These are phyloP conservation scores for Casuarina glauca DNA, from an alignment of 306 rosid genomes.

Conservation along the genomic window DNA sequence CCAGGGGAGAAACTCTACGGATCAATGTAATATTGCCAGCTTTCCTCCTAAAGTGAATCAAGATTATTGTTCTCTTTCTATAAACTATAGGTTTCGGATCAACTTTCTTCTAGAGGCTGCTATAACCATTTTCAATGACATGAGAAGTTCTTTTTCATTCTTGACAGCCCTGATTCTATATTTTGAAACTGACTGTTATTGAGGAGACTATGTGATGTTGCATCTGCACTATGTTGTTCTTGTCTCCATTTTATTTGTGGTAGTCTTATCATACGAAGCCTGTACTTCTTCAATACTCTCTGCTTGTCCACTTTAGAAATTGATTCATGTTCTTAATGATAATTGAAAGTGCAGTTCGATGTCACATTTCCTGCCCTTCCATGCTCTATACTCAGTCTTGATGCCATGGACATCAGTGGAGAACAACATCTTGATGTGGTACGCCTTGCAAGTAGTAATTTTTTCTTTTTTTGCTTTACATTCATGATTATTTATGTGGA, in stretches of 20 bases:
- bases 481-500: neutral
- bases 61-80: neutral
- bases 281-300: neutral
- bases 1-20: slow-evolving; percentile 93
- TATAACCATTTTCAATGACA: slow-evolving; percentile 2
- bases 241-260: neutral
- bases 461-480: neutral
- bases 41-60: neutral
- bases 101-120: neutral
- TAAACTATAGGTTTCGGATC: neutral
- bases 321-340: slow-evolving; percentile 25
- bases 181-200: neutral
- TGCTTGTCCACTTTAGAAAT: neutral
- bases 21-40: slow-evolving; percentile 67
- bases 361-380: slow-evolving; percentile 94
- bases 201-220: neutral
- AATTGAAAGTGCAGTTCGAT: slow-evolving; percentile 81
- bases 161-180: neutral
- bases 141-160: slow-evolving; percentile 10
- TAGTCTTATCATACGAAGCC: neutral
- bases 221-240: neutral
- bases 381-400: slow-evolving; percentile 90
- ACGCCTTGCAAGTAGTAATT: slow-evolving; percentile 34
- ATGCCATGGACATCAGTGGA: slow-evolving; percentile 99
- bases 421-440: slow-evolving; percentile 98